These are phyloP conservation scores for Septoria linicola DNA, from an alignment of 2,329 filamentous ascomycete genomes.

Conservation along the genomic window DNA sequence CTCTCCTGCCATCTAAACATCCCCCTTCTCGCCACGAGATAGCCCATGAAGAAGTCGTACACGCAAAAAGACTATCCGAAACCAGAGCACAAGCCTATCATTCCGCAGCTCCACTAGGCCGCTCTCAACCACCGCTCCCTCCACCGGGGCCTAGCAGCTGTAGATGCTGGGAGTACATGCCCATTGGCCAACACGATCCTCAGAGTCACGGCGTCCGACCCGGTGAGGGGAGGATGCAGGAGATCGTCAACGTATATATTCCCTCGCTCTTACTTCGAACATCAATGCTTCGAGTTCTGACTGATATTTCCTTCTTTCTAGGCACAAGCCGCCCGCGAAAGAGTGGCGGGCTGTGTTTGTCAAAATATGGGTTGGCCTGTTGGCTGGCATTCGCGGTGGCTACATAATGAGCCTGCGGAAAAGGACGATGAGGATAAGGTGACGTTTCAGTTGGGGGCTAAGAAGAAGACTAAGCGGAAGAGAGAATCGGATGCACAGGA, in stretches of 20 bases:
- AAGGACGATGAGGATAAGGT: too few species aligned
- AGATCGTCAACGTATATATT: not conserved
- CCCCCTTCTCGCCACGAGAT: too few species aligned
- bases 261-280: not conserved
- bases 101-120: not conserved
- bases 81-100: not conserved
- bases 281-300: not conserved
- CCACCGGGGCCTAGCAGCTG: not conserved
- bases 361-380: too few species aligned
- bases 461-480: too few species aligned
- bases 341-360: not conserved
- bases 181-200: slow-evolving; percentile 3
- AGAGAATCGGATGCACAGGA: too few species aligned
- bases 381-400: too few species aligned
- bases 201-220: not conserved
- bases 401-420: too few species aligned
- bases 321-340: not conserved
- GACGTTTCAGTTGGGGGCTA: too few species aligned
- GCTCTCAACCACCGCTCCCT: not conserved
- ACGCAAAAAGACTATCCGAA: too few species aligned
- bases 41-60: too few species aligned
- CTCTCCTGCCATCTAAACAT: too few species aligned
- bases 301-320: not conserved
- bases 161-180: not conserved
- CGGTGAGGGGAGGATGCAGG: not conserved